Base-by-base conservation (phyloP, 1,284 basidiomycete genomes). In the Polyporus tsugae region DNA sequence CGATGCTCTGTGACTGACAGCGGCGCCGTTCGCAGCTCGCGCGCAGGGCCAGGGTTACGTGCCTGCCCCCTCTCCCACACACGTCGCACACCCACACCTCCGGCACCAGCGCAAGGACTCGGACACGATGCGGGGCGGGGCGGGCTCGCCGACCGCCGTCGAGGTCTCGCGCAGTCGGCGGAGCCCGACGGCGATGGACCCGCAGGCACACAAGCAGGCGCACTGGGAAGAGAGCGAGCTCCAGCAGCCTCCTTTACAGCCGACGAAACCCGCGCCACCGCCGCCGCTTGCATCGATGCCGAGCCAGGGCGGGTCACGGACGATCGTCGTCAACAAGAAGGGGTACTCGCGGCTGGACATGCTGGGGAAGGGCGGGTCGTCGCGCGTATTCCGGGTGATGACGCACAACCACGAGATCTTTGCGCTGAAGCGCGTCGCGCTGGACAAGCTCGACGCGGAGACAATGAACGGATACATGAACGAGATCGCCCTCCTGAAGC, bases 401-500 rank as follows among this genome's bases (percentile, higher is more conserved):
- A 93, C 89, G 75, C 83, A 86, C 33, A 83, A 85, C 61, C 93
- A 93, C 77, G 91, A 93, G 75, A 85, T 97, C 52, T 95, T 88
- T 75, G 96, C 96, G 13, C 87, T 98, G 77, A 98, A 98, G 79
- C 90, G 92, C 46, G 96, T 98, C 22, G 87, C 91, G 19, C 84
- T 98, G 17, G 95, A 97, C 76, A 91, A 91, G 75, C 91, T 91
- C 6, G 96, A 98, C 73, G 80, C 87, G 1, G 95, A 97, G 71
- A 95, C 95, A 13, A 92, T 96, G 81, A 87, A 86, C 65, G 93
- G 94, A n/a, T 98, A 97, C 79, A 93, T 94, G 85, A 97, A 98
- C 78, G 96, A 98, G 82, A 98, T 98, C 70, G 88, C 91, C 15
- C 82, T 98, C 58, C 84, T 98, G 25, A 94, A 95, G 76, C 90